These are phyloP conservation scores for Noccaea bulbosa DNA, from an alignment of 345 rosid genomes.

Conservation along the genomic window DNA sequence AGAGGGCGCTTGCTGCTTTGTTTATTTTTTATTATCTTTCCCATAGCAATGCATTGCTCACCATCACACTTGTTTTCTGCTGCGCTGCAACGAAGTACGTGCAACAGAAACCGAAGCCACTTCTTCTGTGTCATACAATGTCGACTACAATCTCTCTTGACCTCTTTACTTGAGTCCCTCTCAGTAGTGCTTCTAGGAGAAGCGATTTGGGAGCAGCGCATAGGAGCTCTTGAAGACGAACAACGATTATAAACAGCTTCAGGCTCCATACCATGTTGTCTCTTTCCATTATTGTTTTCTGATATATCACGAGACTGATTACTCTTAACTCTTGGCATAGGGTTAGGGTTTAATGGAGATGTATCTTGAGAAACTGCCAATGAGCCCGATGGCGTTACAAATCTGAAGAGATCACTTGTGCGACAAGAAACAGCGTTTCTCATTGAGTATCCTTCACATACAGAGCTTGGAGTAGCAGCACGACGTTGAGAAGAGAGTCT, in stretches of 20 bases:
- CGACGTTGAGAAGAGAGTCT: background rate
- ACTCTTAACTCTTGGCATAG: slow-evolving; percentile 51
- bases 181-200: slow-evolving; percentile 27
- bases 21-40: slow-evolving; percentile 63
- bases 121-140: slow-evolving; percentile 51
- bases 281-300: slow-evolving; percentile 50
- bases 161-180: background rate
- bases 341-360: slow-evolving; percentile 22
- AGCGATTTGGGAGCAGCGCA: slow-evolving; percentile 41
- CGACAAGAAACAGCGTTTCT: too few relatives aligned
- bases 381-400: background rate
- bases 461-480: too few relatives aligned
- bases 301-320: slow-evolving; percentile 50
- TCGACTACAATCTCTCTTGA: slow-evolving; percentile 36
- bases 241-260: slow-evolving; percentile 55
- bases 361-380: slow-evolving; percentile 45
- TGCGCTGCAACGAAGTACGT: slow-evolving; percentile 71
- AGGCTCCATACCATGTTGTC: slow-evolving; percentile 54
- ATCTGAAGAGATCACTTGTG: slow-evolving; percentile 53
- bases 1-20: slow-evolving; percentile 51
- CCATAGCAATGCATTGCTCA: slow-evolving; percentile 50
- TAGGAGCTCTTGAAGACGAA: slow-evolving; percentile 55
- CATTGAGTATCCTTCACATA: too few relatives aligned
- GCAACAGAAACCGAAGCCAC: slow-evolving; percentile 74
- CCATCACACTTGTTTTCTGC: slow-evolving; percentile 69